Conservation (phyloP, 1,139 yeast species). For the Arxiozyma telluris region DNA sequence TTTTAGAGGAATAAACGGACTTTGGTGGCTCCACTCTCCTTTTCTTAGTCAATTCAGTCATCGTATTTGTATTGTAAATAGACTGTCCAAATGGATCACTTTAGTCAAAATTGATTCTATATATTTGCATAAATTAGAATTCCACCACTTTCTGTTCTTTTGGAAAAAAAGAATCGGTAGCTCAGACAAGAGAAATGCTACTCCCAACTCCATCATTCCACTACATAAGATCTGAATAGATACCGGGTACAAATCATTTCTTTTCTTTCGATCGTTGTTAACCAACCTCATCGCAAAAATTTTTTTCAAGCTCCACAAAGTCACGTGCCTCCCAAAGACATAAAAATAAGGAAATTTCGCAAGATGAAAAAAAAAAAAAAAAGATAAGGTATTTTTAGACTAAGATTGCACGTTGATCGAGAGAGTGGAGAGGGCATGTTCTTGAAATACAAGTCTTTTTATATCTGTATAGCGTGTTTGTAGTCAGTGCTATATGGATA, state of each 20-base stretch:
- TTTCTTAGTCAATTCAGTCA: slow-evolving; percentile 7
- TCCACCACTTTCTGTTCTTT: no score
- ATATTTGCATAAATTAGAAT: no score
- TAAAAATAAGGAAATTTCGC: neutral
- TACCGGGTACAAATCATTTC: neutral
- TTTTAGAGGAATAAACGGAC: slow-evolving; percentile 32
- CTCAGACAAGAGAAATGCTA: neutral
- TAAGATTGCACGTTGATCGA: neutral
- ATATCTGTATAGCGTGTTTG: neutral
- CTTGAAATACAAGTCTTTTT: no score
- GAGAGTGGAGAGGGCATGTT: neutral
- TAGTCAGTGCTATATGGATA: no score
- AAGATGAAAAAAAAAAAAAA: no score
- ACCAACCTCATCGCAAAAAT: slow-evolving; percentile 2
- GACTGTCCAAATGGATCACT: neutral
- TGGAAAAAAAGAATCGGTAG: neutral
- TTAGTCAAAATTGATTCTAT: no score
- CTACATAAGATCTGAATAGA: neutral
- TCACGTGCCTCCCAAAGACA: neutral
- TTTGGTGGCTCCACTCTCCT: slow-evolving; percentile 7
- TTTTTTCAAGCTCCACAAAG: neutral
- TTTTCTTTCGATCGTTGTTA: no score
- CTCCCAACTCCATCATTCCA: neutral
- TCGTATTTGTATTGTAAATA: neutral
- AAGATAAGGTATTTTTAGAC: neutral